phyloP scores from a whole-genome alignment of 2,329 filamentous ascomycete species.

The Phyllosticta citriasiana region DNA sequence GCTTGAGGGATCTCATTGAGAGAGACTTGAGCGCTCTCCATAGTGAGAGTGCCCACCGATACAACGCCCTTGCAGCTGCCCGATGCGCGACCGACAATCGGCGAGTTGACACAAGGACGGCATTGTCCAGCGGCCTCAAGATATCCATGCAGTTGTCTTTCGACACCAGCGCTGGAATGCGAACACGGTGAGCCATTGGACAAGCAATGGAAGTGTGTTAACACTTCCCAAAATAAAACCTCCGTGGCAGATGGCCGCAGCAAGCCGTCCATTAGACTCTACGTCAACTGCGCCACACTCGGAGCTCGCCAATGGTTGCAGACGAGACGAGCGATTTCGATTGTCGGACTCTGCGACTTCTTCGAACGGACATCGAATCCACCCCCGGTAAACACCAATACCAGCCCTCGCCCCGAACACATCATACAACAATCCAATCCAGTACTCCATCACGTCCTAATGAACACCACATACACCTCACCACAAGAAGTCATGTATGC shows the following conservation, averaged over 20 bases:
- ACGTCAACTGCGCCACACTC: neutral
- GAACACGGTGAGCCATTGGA: neutral
- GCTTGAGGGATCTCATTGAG: constrained; percentile 7
- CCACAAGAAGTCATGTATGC: constrained; percentile 13
- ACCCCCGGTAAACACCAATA: constrained; percentile 8
- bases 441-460: constrained; percentile 8
- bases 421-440: constrained; percentile 4
- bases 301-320: neutral
- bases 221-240: neutral
- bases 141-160: neutral
- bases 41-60: neutral
- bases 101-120: neutral
- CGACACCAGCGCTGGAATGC: neutral
- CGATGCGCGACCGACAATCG: neutral
- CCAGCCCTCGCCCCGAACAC: constrained; percentile 3
- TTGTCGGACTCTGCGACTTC: neutral
- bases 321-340: neutral
- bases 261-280: neutral
- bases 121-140: neutral
- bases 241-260: neutral
- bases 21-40: neutral
- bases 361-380: constrained; percentile 1
- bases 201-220: neutral
- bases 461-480: constrained; percentile 6
- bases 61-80: neutral